Base-by-base conservation (phyloP, 2,329 filamentous ascomycete species). In the Sclerotinia borealis region DNA sequence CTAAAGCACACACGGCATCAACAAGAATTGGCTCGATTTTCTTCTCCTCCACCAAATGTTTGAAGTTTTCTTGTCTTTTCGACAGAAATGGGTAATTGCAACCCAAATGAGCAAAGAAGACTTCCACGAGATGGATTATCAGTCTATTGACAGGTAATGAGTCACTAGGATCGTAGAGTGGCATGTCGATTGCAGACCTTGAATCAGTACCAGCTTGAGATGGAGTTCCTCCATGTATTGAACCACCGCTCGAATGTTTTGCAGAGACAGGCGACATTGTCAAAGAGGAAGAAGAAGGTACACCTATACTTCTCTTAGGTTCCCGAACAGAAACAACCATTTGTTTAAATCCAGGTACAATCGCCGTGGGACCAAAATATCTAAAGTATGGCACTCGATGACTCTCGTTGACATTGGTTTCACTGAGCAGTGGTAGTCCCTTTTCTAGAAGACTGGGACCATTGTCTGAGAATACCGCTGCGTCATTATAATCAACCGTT, bases 271-370 rank as follows among this genome's bases (percentile, higher is more conserved):
- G 71, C 15, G 72, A 73, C 64, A 72, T 66, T 68, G 47, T 47
- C 19, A 37, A 67, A 13, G 65, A 68, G 52, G 68, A 60, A 59
- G 68, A 66, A 48, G 71, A 72, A 27, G 41, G 65, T 27, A 70
- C 65, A n/a, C 70, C 71, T 19, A 80, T 82, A 59, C 86, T 86
- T 29, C 82, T 81, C 29, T 86, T 82, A 64, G 85, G 80, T 65
- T 89, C 86, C 64, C 87, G 83, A 36, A 93, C 85, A 61, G 89
- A 87, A 64, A 90, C 87, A 31, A 96, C 90, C 91, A 96, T 96
- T 75, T 96, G 91, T 76, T 96, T 96, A 78, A 92, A 96, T 27
- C 92, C 92, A 1, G 92, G 92, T 59, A 95, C 91, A 72, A 96
- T 96, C 66, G 92, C 92, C 1, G 92, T 96, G 0, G 91, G 91